Conservation (phyloP, 768 basidiomycete genomes). For the Suillus alpinus region DNA sequence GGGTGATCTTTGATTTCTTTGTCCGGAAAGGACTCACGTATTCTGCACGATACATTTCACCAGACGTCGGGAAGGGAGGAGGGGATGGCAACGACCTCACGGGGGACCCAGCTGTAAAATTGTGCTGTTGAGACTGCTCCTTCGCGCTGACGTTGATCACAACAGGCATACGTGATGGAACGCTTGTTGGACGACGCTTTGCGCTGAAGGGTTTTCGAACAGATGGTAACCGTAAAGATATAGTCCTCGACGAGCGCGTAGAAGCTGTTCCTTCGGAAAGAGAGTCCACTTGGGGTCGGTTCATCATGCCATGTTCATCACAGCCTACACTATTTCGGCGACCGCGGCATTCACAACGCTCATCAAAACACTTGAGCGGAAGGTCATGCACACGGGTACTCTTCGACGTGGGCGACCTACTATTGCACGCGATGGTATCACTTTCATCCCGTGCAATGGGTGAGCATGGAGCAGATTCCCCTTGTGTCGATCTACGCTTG, state of each 20-base stretch:
- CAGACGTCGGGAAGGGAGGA: neutral
- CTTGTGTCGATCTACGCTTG: neutral
- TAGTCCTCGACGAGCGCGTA: neutral
- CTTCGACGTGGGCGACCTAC: neutral
- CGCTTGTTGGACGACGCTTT: conserved; percentile 10
- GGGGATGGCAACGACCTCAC: neutral
- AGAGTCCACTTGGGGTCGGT: neutral
- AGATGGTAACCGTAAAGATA: conserved; percentile 8
- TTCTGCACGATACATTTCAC: conserved; percentile 9
- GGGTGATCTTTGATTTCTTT: conserved; percentile 15
- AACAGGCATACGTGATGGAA: neutral
- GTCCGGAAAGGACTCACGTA: conserved; percentile 16
- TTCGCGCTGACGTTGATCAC: neutral
- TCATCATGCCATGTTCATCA: conserved; percentile 3
- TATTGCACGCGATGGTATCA: neutral
- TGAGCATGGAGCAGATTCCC: neutral
- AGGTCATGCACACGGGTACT: conserved; percentile 5
- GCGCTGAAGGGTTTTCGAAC: conserved; percentile 9
- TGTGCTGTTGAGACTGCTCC: neutral
- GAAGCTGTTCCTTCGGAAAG: neutral
- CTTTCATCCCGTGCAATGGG: neutral
- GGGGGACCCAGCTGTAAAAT: neutral
- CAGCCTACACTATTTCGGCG: conserved; percentile 9
- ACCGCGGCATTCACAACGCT: conserved; percentile 7
- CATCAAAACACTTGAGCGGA: conserved; percentile 2